Base-by-base conservation (phyloP, 2,329 filamentous ascomycete genomes). In the Dactylellina cionopaga region DNA sequence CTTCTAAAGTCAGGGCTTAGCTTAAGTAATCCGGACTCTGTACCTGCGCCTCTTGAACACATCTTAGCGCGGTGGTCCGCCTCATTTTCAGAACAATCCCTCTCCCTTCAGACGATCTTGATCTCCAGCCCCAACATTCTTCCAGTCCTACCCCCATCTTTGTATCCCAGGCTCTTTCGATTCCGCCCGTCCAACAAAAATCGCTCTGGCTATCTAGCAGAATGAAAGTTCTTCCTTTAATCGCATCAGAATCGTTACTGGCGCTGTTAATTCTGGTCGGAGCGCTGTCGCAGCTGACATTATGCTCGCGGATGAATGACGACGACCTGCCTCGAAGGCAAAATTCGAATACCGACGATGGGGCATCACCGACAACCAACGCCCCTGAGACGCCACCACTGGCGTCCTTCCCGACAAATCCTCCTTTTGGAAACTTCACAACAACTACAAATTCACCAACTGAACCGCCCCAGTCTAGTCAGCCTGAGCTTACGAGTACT, bases 341-440 rank as follows among this genome's bases (percentile, higher is more conserved):
- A 27, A 35, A 51, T 31, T 41, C 66, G 13, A 41, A 56, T 13
- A 19, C 47, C 7, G 47, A 43, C 22, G 55, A 17, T 11, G 10
- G 39, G 9, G 33, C 13, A 2, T 29, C 63, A 4, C 55, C 55
- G 13, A 11, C 39, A 13, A n/a, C 39, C 19, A 51, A 35, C 17
- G 17, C 33, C 41, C 29, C 31, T 17, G 17, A 47, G 17, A 25
- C 43, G 19, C 19, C 43, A 7, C 35, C 54, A n/a, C 4, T 35
- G 31, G 9, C 24, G 13, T 35, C 41, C 19, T 27, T 43, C 19
- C 39, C 54, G 10, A 22, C 17, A 25, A 58, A 15, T n/a, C 68
- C 68, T 27, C 68, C 68, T 13, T 72, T 72, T 31, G 46, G 68
- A 17, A 72, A 72, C 37, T 65, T 49, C 22, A 72, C 68, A 13